These are phyloP conservation scores for Aspergillus neoniger DNA, from an alignment of 2,329 filamentous ascomycete genomes.

Conservation along the genomic window DNA sequence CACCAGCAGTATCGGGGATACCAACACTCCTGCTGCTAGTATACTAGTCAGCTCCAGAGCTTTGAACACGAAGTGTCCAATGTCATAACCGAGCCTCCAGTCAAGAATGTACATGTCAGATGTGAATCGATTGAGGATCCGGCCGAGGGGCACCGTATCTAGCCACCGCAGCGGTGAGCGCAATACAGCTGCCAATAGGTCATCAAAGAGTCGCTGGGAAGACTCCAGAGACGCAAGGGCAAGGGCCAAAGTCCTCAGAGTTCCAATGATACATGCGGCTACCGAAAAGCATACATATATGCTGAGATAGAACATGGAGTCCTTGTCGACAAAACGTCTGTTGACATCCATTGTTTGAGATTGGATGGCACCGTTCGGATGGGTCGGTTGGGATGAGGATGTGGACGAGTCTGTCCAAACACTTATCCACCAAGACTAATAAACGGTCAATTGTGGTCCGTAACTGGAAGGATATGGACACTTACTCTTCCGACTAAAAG, in stretches of 20 bases:
- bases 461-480: constrained; percentile 3
- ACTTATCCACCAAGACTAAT: constrained; percentile 51
- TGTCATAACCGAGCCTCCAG: constrained; percentile 62
- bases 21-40: constrained; percentile 64
- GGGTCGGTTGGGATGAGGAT: constrained; percentile 2
- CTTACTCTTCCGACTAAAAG: constrained; percentile 56
- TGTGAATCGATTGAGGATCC: constrained; percentile 75
- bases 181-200: constrained; percentile 67
- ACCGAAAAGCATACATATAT: constrained; percentile 66
- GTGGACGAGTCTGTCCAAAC: constrained; percentile 46
- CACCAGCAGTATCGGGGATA: constrained; percentile 66
- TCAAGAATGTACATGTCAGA: constrained; percentile 75
- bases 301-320: constrained; percentile 51
- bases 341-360: not conserved
- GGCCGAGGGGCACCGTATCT: constrained; percentile 74
- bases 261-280: constrained; percentile 60
- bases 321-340: constrained; percentile 8
- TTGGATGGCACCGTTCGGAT: not conserved
- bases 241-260: constrained; percentile 43
- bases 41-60: constrained; percentile 64
- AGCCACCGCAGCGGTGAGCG: constrained; percentile 75
- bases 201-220: constrained; percentile 66
- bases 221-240: constrained; percentile 66
- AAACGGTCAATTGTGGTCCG: constrained; percentile 4
- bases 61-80: constrained; percentile 63